These are phyloP conservation scores for Colletotrichum plurivorum DNA, from an alignment of 2,329 filamentous ascomycete species.

Conservation along the genomic window DNA sequence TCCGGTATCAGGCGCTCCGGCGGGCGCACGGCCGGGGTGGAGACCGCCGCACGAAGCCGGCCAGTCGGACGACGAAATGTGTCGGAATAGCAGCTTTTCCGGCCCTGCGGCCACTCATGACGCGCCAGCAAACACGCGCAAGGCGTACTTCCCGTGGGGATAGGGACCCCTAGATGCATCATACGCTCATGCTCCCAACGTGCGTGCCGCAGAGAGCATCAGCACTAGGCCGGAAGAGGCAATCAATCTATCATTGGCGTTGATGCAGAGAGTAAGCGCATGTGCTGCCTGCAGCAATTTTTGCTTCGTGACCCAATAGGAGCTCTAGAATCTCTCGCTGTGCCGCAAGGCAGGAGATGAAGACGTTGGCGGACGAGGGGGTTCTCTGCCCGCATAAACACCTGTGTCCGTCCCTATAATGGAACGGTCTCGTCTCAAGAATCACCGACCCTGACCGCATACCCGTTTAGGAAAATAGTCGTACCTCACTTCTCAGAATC, in stretches of 20 bases:
- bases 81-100: no score
- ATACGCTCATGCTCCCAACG: no score
- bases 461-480: constrained; percentile 23
- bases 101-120: no score
- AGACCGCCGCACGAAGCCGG: no score
- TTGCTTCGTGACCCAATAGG: background rate
- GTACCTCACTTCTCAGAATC: background rate
- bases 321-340: background rate
- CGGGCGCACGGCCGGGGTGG: no score
- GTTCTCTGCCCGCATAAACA: background rate
- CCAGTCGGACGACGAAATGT: no score
- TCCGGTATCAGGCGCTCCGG: no score
- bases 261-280: background rate
- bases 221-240: constrained; percentile 31
- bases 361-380: background rate
- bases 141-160: no score
- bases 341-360: background rate
- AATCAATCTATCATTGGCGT: constrained; percentile 23
- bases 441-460: constrained; percentile 4
- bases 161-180: no score
- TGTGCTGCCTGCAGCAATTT: no score
- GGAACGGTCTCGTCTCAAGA: background rate
- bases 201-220: background rate
- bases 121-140: no score
- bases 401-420: background rate